Evolutionary conservation across 2,329 filamentous ascomycete genomes (phyloP).

Genomic region (Sphaerostilbella broomeana): DNA sequence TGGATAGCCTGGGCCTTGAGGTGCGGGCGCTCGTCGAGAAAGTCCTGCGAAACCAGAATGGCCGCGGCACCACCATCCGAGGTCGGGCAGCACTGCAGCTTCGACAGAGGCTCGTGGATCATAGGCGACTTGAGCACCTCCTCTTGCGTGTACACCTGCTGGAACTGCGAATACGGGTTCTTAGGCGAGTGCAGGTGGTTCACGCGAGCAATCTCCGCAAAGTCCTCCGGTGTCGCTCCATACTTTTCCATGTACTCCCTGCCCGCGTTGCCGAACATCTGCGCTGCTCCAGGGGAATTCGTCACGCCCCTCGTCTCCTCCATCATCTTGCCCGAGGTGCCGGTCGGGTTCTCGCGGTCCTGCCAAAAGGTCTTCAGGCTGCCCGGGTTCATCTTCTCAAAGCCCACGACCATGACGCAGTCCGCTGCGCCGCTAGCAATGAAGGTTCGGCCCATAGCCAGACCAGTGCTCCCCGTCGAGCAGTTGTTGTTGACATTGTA

Average conservation of each 20-base stretch:
- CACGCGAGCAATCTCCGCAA: constrained; percentile 87
- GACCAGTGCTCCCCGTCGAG: constrained; percentile 86
- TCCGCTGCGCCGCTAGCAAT: constrained; percentile 76
- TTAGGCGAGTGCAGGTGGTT: constrained; percentile 88
- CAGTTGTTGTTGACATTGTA: constrained; percentile 99
- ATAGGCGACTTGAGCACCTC: constrained; percentile 69
- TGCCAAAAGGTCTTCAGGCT: constrained; percentile 77
- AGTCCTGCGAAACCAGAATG: constrained; percentile 80
- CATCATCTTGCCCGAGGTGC: constrained; percentile 72
- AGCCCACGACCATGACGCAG: constrained; percentile 86
- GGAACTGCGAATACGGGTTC: constrained; percentile 98
- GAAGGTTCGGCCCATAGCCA: constrained; percentile 76
- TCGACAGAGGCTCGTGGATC: constrained; percentile 84
- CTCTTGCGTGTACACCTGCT: constrained; percentile 80
- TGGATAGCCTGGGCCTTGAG: constrained; percentile 76
- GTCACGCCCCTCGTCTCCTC: constrained; percentile 71
- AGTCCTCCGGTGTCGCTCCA: constrained; percentile 77
- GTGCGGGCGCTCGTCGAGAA: constrained; percentile 78
- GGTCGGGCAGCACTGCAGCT: constrained; percentile 97
- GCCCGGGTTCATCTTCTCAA: constrained; percentile 98
- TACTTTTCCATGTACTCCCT: constrained; percentile 94
- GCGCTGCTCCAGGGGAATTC: constrained; percentile 77
- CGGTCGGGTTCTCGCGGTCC: constrained; percentile 74
- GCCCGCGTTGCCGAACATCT: constrained; percentile 94
- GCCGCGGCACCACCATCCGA: constrained; percentile 88